Evolutionary conservation across 805 yeast species (phyloP).

Genomic region (Candida stauntonica): DNA sequence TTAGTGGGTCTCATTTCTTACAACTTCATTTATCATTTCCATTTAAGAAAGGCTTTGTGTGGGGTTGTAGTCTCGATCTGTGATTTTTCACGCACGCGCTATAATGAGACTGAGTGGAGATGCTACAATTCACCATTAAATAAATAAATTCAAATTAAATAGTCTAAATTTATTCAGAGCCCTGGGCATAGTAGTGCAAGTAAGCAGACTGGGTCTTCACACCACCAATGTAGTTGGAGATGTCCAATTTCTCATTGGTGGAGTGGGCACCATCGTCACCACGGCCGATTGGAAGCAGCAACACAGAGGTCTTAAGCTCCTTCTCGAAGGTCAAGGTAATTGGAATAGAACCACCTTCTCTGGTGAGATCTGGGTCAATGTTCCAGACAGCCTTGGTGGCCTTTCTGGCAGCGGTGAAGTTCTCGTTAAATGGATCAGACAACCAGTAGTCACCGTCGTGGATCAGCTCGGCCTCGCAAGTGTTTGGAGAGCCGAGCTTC

Average conservation of each 20-base stretch:
- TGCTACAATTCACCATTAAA: too few relatives aligned
- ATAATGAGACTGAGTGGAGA: too few relatives aligned
- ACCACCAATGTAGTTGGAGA: constrained; percentile 88
- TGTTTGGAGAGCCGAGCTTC: constrained; percentile 73
- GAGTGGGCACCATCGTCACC: constrained; percentile 99
- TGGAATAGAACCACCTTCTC: constrained; percentile 99
- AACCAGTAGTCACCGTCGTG: constrained; percentile 98
- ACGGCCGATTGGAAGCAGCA: constrained; percentile 94
- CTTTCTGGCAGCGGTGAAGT: constrained; percentile 88
- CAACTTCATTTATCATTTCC: too few relatives aligned
- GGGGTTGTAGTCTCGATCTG: too few relatives aligned
- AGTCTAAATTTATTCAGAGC: constrained; percentile 3
- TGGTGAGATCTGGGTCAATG: constrained; percentile 91
- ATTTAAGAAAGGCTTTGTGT: too few relatives aligned
- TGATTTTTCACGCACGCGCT: too few relatives aligned
- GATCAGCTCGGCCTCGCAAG: constrained; percentile 63
- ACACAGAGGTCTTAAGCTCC: constrained; percentile 76
- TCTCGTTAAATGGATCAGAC: constrained; percentile 86
- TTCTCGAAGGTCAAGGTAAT: constrained; percentile 92
- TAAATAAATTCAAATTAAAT: too few relatives aligned
- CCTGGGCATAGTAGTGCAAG: constrained; percentile 71
- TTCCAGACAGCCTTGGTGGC: constrained; percentile 96
- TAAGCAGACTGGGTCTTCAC: constrained; percentile 91
- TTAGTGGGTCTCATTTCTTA: too few relatives aligned
- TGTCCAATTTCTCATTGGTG: constrained; percentile 89